Conservation (phyloP, 2,329 filamentous ascomycete species). For the Colletotrichum musicola region DNA sequence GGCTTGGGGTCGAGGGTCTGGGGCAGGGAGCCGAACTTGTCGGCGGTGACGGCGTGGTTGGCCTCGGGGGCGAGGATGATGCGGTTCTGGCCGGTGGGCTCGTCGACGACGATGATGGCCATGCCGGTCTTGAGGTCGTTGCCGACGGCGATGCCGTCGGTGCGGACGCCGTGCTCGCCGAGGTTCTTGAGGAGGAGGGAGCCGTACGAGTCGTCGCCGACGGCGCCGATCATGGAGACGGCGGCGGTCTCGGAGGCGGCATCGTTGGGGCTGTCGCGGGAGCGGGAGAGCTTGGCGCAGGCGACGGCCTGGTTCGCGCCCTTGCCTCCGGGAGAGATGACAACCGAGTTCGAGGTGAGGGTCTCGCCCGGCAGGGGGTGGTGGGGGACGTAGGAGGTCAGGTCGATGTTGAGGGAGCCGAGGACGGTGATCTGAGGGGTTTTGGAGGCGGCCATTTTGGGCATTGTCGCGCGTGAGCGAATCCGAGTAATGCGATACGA, state of each 20-base stretch:
- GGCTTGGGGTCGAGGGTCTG: slow-evolving; percentile 53
- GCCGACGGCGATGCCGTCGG: slow-evolving; percentile 61
- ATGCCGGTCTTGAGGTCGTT: slow-evolving; percentile 70
- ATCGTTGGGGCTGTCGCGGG: slow-evolving; percentile 44
- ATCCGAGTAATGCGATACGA: not conserved
- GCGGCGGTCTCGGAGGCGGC: slow-evolving; percentile 51
- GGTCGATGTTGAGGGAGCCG: slow-evolving; percentile 94
- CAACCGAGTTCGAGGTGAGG: slow-evolving; percentile 81
- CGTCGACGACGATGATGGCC: slow-evolving; percentile 82
- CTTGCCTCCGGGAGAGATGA: slow-evolving; percentile 89
- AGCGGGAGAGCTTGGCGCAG: slow-evolving; percentile 82
- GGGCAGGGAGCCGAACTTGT: slow-evolving; percentile 51
- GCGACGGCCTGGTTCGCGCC: slow-evolving; percentile 96
- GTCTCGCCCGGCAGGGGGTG: slow-evolving; percentile 90
- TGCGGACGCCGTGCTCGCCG: slow-evolving; percentile 71
- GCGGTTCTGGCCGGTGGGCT: slow-evolving; percentile 79
- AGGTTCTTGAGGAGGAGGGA: slow-evolving; percentile 70
- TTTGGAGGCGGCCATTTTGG: slow-evolving; percentile 26
- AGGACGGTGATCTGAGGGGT: slow-evolving; percentile 79
- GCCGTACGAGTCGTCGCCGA: slow-evolving; percentile 78
- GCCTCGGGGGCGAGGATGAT: slow-evolving; percentile 81
- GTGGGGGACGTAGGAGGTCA: slow-evolving; percentile 88
- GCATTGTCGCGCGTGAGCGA: slow-evolving; percentile 2
- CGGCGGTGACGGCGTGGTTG: slow-evolving; percentile 65
- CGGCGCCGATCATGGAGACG: slow-evolving; percentile 80